Conservation (phyloP, 2,329 filamentous ascomycete species). For the Graphilbum fragrans region DNA sequence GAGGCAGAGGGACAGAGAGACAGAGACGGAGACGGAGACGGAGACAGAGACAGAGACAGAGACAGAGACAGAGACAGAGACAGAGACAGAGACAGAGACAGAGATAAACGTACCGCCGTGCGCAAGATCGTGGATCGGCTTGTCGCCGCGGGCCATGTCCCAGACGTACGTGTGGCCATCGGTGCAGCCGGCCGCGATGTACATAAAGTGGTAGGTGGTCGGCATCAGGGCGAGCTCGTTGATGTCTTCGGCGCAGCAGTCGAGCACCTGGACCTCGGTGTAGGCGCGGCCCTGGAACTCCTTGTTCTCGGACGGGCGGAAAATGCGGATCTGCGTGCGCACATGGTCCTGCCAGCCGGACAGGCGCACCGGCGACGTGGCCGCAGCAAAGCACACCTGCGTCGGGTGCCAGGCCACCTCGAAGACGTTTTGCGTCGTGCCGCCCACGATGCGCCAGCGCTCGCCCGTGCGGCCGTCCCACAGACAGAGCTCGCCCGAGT, state of each 20-base stretch:
- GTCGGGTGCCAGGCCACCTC: slow-evolving; percentile 52
- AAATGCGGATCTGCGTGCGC: slow-evolving; percentile 46
- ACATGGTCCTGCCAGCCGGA: slow-evolving; percentile 29
- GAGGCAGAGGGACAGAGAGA: slow-evolving; percentile 4
- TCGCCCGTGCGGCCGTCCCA: slow-evolving; percentile 38
- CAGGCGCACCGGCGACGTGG: slow-evolving; percentile 37
- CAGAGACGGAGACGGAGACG: slow-evolving; percentile 6
- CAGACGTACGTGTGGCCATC: slow-evolving; percentile 51
- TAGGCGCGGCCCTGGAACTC: slow-evolving; percentile 19
- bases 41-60: not conserved
- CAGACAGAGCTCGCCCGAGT: slow-evolving; percentile 47
- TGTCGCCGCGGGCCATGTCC: slow-evolving; percentile 45
- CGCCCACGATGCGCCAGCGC: slow-evolving; percentile 35
- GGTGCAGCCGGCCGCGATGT: slow-evolving; percentile 49
- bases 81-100: not conserved
- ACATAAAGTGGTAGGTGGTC: slow-evolving; percentile 36
- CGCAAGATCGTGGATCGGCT: slow-evolving; percentile 39
- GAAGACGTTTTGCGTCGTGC: slow-evolving; percentile 47
- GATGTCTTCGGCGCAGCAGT: slow-evolving; percentile 48
- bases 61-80: slow-evolving; percentile 6
- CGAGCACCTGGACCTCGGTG: slow-evolving; percentile 38
- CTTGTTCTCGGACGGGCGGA: slow-evolving; percentile 20
- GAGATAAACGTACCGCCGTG: slow-evolving; percentile 33
- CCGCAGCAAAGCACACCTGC: slow-evolving; percentile 39
- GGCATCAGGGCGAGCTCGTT: slow-evolving; percentile 50